Evolutionary conservation across 768 basidiomycete genomes (phyloP), one percentile per base, ranked within the genome.

Genomic region (Artomyces pyxidatus): DNA sequence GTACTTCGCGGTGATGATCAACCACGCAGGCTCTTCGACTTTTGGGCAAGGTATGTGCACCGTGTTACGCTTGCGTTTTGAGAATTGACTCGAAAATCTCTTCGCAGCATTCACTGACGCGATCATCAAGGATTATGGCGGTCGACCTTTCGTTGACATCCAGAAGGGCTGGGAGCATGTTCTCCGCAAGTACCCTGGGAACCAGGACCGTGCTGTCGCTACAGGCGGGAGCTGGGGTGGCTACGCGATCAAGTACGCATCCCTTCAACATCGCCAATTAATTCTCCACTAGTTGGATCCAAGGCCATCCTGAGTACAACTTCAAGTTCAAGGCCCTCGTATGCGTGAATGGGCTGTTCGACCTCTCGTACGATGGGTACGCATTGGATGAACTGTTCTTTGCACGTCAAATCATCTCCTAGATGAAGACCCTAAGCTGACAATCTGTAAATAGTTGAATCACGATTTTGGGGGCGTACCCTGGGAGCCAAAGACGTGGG

Each of bases 371-470:
- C 65, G 84, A 84, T 38, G 90, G 85, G n/a, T 92, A 82, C 61
- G 78, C 85, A 10, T 96, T 93, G 10, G 94, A 97, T 44, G 90
- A 94, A 59, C 75, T 94, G 28, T 90, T 84, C 75, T 93, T 93
- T 68, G 88, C 88, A 59, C 58, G 85, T 70, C 6, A n/a, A n/a
- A n/a, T n/a, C 22, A 38, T 9, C 30, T 27, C 29, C 26, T 27
- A 12, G 27, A 22, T 25, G n/a, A 10, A 9, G 22, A 9, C 16
- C 12, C 30, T n/a, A 11, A 9, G 6, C 37, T 4, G 14, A 19
- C 35, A 30, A n/a, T 22, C 7, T 12, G n/a, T n/a, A 10, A 22
- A 28, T 29, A 90, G 88, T 87, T 86, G 69, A 87, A 88, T 63
- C 83, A 89, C 54, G 89, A 88, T 53, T 91, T 85, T 82, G 85